Conservation (phyloP, 116 monocot genomes). For the Cymodocea nodosa region DNA sequence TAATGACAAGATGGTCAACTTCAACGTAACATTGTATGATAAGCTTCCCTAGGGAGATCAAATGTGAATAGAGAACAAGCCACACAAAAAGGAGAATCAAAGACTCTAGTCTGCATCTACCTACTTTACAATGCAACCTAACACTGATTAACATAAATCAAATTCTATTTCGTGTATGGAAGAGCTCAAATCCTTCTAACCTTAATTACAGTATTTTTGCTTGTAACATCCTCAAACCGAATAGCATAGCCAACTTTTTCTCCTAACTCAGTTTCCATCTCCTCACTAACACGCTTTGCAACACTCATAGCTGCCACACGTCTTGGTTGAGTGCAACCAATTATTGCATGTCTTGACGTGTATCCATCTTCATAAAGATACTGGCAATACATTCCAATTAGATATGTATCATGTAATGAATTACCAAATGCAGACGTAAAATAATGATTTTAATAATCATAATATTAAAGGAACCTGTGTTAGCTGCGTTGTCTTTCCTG, state of each 20-base stretch:
- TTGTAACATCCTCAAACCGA: slow-evolving; percentile 87
- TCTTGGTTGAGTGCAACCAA: slow-evolving; percentile 95
- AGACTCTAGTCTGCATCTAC: no score
- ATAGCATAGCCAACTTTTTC: slow-evolving; percentile 96
- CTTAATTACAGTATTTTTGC: slow-evolving; percentile 77
- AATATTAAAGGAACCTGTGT: slow-evolving; percentile 45
- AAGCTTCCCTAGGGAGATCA: no score
- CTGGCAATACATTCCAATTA: slow-evolving; percentile 19
- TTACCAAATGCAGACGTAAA: not conserved
- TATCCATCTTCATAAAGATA: slow-evolving; percentile 92
- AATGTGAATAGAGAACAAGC: no score
- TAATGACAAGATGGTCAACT: no score
- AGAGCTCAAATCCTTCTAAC: slow-evolving; percentile 16
- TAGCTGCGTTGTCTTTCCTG: slow-evolving; percentile 93
- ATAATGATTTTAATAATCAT: not conserved
- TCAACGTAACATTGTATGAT: no score
- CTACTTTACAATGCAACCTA: no score
- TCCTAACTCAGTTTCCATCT: slow-evolving; percentile 90
- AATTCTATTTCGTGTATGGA: not conserved
- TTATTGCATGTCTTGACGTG: slow-evolving; percentile 30
- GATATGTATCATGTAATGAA: not conserved
- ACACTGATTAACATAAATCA: not conserved
- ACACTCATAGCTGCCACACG: slow-evolving; percentile 99
- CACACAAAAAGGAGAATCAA: no score
- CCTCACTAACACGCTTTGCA: slow-evolving; percentile 92